Evolutionary conservation across 2,329 filamentous ascomycete genomes (phyloP).

Genomic region (Chaetomium olivaceum): DNA sequence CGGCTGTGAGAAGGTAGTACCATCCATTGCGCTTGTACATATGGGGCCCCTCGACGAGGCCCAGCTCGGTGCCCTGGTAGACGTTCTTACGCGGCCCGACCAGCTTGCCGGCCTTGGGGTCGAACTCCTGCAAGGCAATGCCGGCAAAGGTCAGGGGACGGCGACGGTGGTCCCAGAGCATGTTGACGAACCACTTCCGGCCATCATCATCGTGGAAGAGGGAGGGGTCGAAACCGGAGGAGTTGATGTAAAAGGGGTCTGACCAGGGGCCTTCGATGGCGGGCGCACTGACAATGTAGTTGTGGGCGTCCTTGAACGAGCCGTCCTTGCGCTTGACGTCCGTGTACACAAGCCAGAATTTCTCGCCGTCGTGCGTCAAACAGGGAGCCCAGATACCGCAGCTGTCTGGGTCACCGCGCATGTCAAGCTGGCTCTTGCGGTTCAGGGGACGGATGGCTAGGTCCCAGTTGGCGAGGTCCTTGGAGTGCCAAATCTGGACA

Average conservation of each 20-base stretch:
- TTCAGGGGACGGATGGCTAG: conserved; percentile 49
- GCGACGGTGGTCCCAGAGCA: conserved; percentile 56
- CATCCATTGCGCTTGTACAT: conserved; percentile 59
- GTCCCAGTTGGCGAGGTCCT: conserved; percentile 55
- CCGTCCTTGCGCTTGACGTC: conserved; percentile 69
- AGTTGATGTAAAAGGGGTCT: conserved; percentile 60
- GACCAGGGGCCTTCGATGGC: conserved; percentile 62
- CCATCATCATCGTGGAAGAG: conserved; percentile 60
- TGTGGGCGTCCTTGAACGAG: conserved; percentile 64
- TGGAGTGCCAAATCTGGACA: conserved; percentile 57
- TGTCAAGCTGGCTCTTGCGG: conserved; percentile 54
- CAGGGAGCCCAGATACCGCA: conserved; percentile 67
- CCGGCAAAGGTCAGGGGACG: conserved; percentile 55
- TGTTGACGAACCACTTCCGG: conserved; percentile 58
- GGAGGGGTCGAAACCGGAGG: conserved; percentile 63
- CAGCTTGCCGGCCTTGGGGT: conserved; percentile 49
- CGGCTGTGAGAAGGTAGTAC: conserved; percentile 62
- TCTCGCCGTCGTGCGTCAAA: conserved; percentile 59
- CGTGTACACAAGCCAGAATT: conserved; percentile 65
- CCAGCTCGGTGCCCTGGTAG: conserved; percentile 56
- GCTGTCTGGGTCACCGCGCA: conserved; percentile 61
- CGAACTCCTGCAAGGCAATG: conserved; percentile 60
- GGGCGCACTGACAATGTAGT: conserved; percentile 60
- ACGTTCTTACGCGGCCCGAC: conserved; percentile 58
- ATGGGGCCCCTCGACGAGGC: conserved; percentile 58